Percentiles rank a stretch among this genome's conserved stretches.
Evolutionary conservation across 176 grass and related monocot genomes (phyloP).

Genomic region (Carex kokanica): DNA sequence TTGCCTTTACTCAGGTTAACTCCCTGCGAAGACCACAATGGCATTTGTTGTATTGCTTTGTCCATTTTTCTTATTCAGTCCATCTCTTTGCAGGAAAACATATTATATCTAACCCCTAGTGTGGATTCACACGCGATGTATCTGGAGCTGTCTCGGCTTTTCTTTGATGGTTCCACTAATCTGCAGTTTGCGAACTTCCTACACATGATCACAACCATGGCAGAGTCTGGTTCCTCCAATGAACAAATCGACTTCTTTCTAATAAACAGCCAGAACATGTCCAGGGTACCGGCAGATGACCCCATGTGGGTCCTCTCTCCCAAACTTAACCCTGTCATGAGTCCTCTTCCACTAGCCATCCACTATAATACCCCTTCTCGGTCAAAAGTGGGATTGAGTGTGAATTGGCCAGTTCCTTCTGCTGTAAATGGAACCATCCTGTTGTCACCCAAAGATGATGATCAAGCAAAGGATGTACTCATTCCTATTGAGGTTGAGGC

Average conservation of each 20-base stretch:
- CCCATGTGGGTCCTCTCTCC: constrained; percentile 67
- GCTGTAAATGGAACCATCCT: constrained; percentile 23
- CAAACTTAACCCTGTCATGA: constrained; percentile 24
- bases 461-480: constrained; percentile 32
- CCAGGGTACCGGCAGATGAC: constrained; percentile 56
- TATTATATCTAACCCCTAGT: constrained; percentile 44
- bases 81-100: constrained; percentile 68
- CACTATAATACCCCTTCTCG: constrained; percentile 28
- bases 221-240: constrained; percentile 49
- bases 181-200: constrained; percentile 86
- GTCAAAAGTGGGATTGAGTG: constrained; percentile 36
- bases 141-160: constrained; percentile 83
- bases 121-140: constrained; percentile 73
- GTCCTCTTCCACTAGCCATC: constrained; percentile 22
- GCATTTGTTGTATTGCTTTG: neutral
- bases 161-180: constrained; percentile 83
- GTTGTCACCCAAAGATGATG: constrained; percentile 6
- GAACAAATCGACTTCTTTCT: constrained; percentile 75
- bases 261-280: constrained; percentile 73
- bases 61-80: constrained; percentile 1
- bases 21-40: neutral
- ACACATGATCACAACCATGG: constrained; percentile 82
- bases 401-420: constrained; percentile 58
- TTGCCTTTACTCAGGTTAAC: neutral
- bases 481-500: constrained; percentile 52